These are phyloP conservation scores for Cornus kousa DNA, from an alignment of 148 eudicot species.

Conservation along the genomic window DNA sequence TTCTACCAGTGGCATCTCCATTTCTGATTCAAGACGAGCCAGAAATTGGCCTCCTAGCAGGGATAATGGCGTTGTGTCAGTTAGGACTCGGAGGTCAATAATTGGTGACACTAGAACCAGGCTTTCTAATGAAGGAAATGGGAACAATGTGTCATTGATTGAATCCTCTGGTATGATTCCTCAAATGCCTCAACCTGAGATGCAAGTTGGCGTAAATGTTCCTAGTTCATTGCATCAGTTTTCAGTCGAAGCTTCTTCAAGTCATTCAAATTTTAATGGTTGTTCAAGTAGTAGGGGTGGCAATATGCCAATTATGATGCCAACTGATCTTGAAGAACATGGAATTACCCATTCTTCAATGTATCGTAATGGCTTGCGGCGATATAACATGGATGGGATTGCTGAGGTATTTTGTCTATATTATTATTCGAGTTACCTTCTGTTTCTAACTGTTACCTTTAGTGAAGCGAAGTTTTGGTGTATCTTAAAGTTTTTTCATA, in stretches of 20 bases:
- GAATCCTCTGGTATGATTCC: slow-evolving; percentile 28
- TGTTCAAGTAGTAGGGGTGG: slow-evolving; percentile 36
- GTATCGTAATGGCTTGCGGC: slow-evolving; percentile 46
- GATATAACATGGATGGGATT: slow-evolving; percentile 62
- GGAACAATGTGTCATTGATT: slow-evolving; percentile 26
- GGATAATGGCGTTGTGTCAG: slow-evolving; percentile 24
- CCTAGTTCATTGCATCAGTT: slow-evolving; percentile 29
- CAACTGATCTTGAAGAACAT: slow-evolving; percentile 33
- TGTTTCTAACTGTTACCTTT: not conserved
- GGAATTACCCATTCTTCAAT: slow-evolving; percentile 39
- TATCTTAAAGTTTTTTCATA: not conserved
- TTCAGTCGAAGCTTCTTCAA: slow-evolving; percentile 31
- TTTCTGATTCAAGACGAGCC: slow-evolving; percentile 46
- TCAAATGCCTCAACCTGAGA: slow-evolving; percentile 33
- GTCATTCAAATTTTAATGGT: slow-evolving; percentile 28
- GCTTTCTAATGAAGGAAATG: slow-evolving; percentile 34
- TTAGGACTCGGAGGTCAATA: slow-evolving; percentile 38
- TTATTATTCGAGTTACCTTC: not conserved
- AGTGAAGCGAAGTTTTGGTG: not conserved
- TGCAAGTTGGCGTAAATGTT: slow-evolving; percentile 25
- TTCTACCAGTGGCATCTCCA: slow-evolving; percentile 43
- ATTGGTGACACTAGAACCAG: slow-evolving; percentile 35
- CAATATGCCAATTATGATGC: slow-evolving; percentile 25
- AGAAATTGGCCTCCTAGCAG: slow-evolving; percentile 20
- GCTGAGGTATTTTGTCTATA: slow-evolving; percentile 63